phyloP scores from a whole-genome alignment of 345 rosid species.

The Linum lewisii region DNA sequence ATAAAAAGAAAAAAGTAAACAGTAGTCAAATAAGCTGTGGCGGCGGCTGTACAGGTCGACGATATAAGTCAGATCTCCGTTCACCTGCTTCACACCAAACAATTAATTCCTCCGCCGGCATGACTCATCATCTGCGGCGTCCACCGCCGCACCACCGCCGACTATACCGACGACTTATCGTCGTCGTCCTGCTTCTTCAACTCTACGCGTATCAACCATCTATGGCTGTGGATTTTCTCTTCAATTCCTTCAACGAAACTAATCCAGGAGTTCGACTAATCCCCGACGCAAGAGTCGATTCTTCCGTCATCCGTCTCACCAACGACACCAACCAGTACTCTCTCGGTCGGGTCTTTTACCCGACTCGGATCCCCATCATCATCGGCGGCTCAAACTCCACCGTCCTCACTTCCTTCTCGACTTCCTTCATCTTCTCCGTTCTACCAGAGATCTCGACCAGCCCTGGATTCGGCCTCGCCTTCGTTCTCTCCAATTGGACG shows the following conservation, averaged over 20 bases:
- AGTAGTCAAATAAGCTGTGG: too few relatives aligned
- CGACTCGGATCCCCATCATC: constrained; percentile 35
- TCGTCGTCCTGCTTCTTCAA: constrained; percentile 12
- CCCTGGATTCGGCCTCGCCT: constrained; percentile 80
- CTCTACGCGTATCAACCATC: neutral
- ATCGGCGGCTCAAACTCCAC: constrained; percentile 28
- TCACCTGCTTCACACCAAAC: neutral
- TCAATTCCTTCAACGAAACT: constrained; percentile 42
- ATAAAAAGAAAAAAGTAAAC: too few relatives aligned
- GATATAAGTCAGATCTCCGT: constrained; percentile 39
- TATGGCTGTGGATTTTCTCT: constrained; percentile 42
- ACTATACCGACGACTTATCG: constrained; percentile 1
- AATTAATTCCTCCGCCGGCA: too few relatives aligned
- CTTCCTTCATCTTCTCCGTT: constrained; percentile 37
- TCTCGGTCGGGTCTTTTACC: constrained; percentile 56
- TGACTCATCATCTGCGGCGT: neutral
- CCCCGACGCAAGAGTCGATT: constrained; percentile 46
- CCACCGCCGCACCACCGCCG: too few relatives aligned
- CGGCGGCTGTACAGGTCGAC: too few relatives aligned
- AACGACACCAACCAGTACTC: constrained; percentile 55
- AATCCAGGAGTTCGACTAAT: constrained; percentile 41
- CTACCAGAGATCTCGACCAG: constrained; percentile 44
- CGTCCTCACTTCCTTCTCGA: constrained; percentile 49
- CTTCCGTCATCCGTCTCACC: constrained; percentile 46
- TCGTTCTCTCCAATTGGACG: constrained; percentile 69